Evolutionary conservation across 1,284 basidiomycete genomes (phyloP).

Genomic region (Schizophyllum commune): DNA sequence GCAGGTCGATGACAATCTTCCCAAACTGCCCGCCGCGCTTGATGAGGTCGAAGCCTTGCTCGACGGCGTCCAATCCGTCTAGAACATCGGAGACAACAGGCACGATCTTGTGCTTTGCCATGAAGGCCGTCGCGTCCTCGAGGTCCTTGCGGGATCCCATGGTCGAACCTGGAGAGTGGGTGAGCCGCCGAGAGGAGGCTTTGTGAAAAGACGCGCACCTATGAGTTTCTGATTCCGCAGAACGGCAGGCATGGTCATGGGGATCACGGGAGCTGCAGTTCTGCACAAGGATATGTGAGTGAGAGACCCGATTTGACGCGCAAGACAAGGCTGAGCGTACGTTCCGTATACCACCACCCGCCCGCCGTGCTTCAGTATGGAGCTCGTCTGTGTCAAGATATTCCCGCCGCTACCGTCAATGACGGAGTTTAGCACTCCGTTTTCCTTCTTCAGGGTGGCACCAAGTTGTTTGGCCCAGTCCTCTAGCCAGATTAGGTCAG

Average conservation of each 20-base stretch:
- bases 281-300: conserved; percentile 27
- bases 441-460: conserved; percentile 36
- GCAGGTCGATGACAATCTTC: conserved; percentile 58
- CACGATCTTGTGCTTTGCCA: conserved; percentile 58
- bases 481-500: conserved; percentile 26
- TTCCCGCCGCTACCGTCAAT: conserved; percentile 80
- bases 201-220: conserved; percentile 34
- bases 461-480: conserved; percentile 59
- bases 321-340: too few relatives aligned
- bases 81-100: conserved; percentile 73
- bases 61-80: conserved; percentile 58
- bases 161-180: conserved; percentile 49
- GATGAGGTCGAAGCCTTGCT: conserved; percentile 67
- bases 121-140: conserved; percentile 62
- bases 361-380: conserved; percentile 63
- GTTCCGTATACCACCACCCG: conserved; percentile 73
- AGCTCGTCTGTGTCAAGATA: conserved; percentile 52
- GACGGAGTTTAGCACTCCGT: conserved; percentile 52
- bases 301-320: too few relatives aligned
- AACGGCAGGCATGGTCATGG: conserved; percentile 78
- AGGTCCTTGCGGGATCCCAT: conserved; percentile 84
- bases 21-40: conserved; percentile 63
- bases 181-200: background rate
- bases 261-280: conserved; percentile 58
- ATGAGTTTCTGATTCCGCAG: conserved; percentile 69